Base-by-base conservation (phyloP, 345 rosid species). In the Garcia nutans region DNA sequence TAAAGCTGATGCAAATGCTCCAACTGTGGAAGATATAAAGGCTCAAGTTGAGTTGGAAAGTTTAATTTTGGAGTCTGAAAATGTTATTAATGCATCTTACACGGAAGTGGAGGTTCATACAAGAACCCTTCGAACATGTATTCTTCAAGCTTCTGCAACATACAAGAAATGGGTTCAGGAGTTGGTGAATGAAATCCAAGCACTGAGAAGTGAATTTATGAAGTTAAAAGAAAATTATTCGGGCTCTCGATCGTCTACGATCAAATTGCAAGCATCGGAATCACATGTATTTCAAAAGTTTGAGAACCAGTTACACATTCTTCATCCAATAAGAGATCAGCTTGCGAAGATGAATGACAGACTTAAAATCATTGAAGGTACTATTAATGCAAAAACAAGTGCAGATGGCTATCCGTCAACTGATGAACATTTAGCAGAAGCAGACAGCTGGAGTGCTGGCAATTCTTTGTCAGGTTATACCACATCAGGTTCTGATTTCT, bases 391-490 rank as follows among this genome's bases (percentile, higher is more conserved):
- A 70, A 85, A 83, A 75, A 73, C 63, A 63, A 70, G 68, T 55
- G 61, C 71, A 73, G 66, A 68, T 68, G 66, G 76, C 37, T 67
- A 61, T 73, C 74, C 63, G 22, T 71, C 81, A 37, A 80, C 31
- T 66, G 88, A 85, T 71, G 90, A 79, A 75, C 73, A 77, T 76
- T 61, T 61, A 62, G 81, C 77, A 28, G 89, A 89, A 70, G 81
- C 71, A 76, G 85, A 87, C 78, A 81, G 76, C 52, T 83, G 76
- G 85, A 87, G 85, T 85, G 76, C 84, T 77, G 85, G 82, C 80
- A 79, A 76, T 85, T 90, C 86, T 61, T 79, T 84, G 66, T 89
- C 81, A 47, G 50, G 62, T 56, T 37, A 62, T 74, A 68, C 74
- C 50, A 47, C 73, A 49, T 74, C 88, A 76, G 82, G 82, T 76